phyloP scores from a whole-genome alignment of 352 stramenopile species.

The Ophiocytium majus region DNA sequence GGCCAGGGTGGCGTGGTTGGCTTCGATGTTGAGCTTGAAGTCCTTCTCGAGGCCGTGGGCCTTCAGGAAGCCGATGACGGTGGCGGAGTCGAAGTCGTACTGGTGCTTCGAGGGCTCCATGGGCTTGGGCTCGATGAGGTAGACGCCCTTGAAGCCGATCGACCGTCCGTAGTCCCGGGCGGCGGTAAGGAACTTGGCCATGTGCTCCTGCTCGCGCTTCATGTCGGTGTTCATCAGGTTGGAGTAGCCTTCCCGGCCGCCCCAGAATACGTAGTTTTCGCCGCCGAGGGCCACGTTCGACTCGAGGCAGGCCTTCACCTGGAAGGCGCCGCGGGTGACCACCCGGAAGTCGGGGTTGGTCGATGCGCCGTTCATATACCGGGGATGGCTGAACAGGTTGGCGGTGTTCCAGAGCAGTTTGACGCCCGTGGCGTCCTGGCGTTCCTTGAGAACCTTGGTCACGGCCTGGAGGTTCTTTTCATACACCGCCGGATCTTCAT shows the following conservation, averaged over 20 bases:
- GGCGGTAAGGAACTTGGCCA: conserved; percentile 75
- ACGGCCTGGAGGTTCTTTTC: conserved; percentile 71
- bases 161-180: conserved; percentile 72
- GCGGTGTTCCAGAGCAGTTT: too few species aligned
- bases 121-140: conserved; percentile 76
- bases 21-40: conserved; percentile 81
- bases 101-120: conserved; percentile 78
- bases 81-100: conserved; percentile 80
- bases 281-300: conserved; percentile 74
- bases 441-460: too few species aligned
- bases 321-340: conserved; percentile 74
- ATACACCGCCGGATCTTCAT: conserved; percentile 74
- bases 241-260: conserved; percentile 73
- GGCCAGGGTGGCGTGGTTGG: conserved; percentile 77
- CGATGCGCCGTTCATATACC: too few species aligned
- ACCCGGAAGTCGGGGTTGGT: too few species aligned
- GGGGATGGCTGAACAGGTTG: too few species aligned
- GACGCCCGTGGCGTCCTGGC: too few species aligned
- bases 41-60: conserved; percentile 70
- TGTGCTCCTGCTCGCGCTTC: conserved; percentile 73
- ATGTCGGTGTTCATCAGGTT: conserved; percentile 73
- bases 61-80: conserved; percentile 74
- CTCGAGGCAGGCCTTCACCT: conserved; percentile 79
- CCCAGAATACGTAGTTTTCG: conserved; percentile 79
- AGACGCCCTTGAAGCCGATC: conserved; percentile 65